phyloP scores from a whole-genome alignment of 2,329 filamentous ascomycete genomes.

The Clarireedia hainanense region DNA sequence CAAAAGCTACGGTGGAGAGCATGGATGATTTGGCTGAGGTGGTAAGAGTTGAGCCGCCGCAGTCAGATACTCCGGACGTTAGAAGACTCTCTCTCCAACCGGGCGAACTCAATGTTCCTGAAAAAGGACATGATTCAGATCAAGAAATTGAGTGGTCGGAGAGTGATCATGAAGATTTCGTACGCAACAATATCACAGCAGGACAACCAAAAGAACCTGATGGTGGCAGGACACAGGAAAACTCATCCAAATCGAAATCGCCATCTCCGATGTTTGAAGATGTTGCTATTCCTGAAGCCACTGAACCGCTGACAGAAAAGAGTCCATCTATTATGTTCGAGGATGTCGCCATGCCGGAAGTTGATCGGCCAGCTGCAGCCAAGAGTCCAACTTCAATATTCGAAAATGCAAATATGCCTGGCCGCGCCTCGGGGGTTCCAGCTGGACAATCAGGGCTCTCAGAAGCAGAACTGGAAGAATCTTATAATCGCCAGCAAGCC shows the following conservation, averaged over 20 bases:
- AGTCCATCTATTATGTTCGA: constrained; percentile 38
- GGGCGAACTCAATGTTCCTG: background rate
- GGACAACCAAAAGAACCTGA: background rate
- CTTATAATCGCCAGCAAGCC: constrained; percentile 18
- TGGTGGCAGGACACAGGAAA: background rate
- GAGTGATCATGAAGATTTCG: constrained; percentile 36
- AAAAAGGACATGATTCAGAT: constrained; percentile 12
- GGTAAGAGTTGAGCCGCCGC: constrained; percentile 22
- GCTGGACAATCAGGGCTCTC: background rate
- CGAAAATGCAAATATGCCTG: constrained; percentile 19
- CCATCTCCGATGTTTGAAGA: constrained; percentile 43
- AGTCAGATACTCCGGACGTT: constrained; percentile 21
- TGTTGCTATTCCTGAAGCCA: constrained; percentile 31
- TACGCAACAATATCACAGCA: constrained; percentile 12
- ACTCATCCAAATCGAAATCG: constrained; percentile 28
- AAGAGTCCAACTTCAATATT: constrained; percentile 20
- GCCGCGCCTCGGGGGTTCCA: constrained; percentile 2
- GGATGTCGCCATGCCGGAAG: constrained; percentile 34
- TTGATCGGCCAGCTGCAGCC: constrained; percentile 12
- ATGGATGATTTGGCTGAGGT: constrained; percentile 27
- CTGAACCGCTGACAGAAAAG: background rate
- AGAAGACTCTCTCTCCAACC: constrained; percentile 10
- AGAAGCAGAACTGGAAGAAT: constrained; percentile 11
- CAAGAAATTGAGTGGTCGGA: constrained; percentile 44
- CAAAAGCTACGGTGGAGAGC: constrained; percentile 4